Conservation (phyloP, 2,329 filamentous ascomycete species). For the Aspergillus sp. region DNA sequence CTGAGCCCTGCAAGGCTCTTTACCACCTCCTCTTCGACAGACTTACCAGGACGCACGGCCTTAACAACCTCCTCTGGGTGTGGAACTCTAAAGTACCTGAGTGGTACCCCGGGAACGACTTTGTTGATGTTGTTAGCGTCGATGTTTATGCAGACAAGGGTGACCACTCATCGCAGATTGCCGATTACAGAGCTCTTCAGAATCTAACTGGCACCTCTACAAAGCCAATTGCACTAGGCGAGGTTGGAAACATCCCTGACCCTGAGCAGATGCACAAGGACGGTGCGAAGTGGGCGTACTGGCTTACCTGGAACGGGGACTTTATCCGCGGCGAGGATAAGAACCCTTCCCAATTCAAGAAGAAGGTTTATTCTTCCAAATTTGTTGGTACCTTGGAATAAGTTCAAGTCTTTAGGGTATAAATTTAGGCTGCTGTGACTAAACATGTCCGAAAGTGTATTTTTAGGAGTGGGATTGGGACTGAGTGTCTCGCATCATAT, state of each 20-base stretch:
- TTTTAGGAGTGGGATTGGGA: no score
- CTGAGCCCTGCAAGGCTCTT: conserved; percentile 8
- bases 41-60: conserved; percentile 4
- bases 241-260: not conserved
- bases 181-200: conserved; percentile 3
- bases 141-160: conserved; percentile 8
- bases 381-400: not conserved
- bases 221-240: not conserved
- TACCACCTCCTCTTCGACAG: conserved; percentile 10
- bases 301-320: not conserved
- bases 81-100: conserved; percentile 6
- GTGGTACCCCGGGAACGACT: conserved; percentile 14
- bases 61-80: conserved; percentile 12
- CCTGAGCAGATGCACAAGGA: not conserved
- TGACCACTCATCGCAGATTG: conserved; percentile 6
- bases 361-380: not conserved
- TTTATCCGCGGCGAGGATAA: not conserved
- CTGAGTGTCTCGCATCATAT: no score
- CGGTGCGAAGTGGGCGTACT: not conserved
- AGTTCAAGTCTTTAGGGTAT: no score
- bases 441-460: no score
- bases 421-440: no score
- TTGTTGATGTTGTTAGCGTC: conserved; percentile 9
- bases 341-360: not conserved
- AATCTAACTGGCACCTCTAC: not conserved